phyloP scores from a whole-genome alignment of 2,329 filamentous ascomycete genomes.

The Myriosclerotinia curreyana region DNA sequence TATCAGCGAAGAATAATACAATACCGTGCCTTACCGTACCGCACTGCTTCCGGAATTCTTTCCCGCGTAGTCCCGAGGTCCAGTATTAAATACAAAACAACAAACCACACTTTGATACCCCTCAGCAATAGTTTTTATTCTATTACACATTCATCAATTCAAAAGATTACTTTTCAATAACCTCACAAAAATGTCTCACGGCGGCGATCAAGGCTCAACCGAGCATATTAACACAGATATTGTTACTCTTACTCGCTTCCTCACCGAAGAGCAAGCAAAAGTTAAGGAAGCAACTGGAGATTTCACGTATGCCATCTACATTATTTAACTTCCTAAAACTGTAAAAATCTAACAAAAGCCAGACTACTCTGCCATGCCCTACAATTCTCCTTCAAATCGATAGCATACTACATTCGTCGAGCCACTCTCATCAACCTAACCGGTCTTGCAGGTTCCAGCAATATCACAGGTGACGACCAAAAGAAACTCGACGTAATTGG shows the following conservation, averaged over 20 bases:
- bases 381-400: conserved; percentile 99
- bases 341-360: conserved; percentile 25
- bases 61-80: conserved; percentile 36
- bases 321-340: neutral
- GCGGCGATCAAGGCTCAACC: conserved; percentile 42
- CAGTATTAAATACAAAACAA: conserved; percentile 23
- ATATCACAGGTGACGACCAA: conserved; percentile 95
- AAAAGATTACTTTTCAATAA: conserved; percentile 14
- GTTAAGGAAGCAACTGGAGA: conserved; percentile 94
- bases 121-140: neutral
- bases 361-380: conserved; percentile 95
- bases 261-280: conserved; percentile 94
- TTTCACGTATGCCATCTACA: conserved; percentile 72
- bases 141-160: conserved; percentile 9
- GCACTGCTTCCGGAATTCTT: conserved; percentile 23
- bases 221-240: conserved; percentile 96
- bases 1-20: conserved; percentile 11
- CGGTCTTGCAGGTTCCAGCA: conserved; percentile 89
- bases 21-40: too few species aligned
- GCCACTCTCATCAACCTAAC: conserved; percentile 94
- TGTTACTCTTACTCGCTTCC: conserved; percentile 88
- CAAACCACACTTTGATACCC: conserved; percentile 1
- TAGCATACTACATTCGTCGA: conserved; percentile 98
- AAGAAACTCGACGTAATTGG: conserved; percentile 99
- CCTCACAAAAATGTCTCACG: conserved; percentile 31